Evolutionary conservation across 2,329 filamentous ascomycete species (phyloP), one percentile per base, ranked within the genome.

Genomic region (Gaeumannomyces sp.): DNA sequence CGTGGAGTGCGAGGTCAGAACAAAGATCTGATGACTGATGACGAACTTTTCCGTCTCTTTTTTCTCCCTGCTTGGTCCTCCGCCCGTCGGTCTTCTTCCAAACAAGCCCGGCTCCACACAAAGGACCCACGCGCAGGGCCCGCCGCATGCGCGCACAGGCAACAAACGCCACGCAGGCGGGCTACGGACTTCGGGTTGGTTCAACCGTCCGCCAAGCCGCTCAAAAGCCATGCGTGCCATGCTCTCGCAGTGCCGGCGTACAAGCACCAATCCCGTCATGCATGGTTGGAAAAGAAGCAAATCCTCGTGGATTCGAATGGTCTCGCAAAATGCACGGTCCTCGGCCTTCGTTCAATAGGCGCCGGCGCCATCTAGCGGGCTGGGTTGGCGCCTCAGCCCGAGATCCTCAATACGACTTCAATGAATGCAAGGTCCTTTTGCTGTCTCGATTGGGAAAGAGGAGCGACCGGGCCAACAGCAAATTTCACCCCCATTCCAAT

Each of bases 151-250:
- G 31, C 35, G 35, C 35, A 38, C 35, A 38, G 35, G 35, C 35
- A 16, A 33, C 33, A 33, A 13, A 50, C 19, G 45, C 45, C 22
- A n/a, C 8, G 4, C 35, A 38, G 35, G 5, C 35, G 35, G 35
- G 16, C 14, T 38, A 16, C 25, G 57, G 28, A 22, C 3, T 59
- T 59, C 57, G 57, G 57, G 25, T 27, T 59, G 25, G 57, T 27
- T 59, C 7, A 29, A 59, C 57, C 28, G 25, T 59, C 57, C 57
- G 57, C 57, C 57, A 59, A 59, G 57, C 56, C 27, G n/a, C 8
- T 22, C 56, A 3, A 27, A 58, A 33, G 8, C 14, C 35, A 19
- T 38, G 35, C 16, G 14, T 38, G 35, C 35, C 35, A 38, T 19
- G 35, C 35, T 16, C 35, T 38, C 35, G 4, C 13, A 13, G 13